phyloP scores from a whole-genome alignment of 495 filamentous ascomycete species.

The Aspergillus ellipticus region DNA sequence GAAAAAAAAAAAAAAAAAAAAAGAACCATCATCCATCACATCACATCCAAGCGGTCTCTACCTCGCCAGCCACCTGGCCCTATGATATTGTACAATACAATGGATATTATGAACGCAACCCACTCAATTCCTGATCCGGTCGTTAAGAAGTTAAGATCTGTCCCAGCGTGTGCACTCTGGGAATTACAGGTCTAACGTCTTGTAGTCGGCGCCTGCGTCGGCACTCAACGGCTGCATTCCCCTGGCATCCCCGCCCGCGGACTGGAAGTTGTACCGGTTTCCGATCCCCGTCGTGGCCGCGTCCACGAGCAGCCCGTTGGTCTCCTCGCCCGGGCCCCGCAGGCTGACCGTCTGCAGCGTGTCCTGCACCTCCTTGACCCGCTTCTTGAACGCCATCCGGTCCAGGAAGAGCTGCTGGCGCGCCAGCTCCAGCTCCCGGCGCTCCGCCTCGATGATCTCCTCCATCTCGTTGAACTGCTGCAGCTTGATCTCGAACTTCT shows the following conservation, averaged over 20 bases:
- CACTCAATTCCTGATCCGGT: constrained; percentile 1
- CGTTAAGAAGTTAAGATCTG: not conserved
- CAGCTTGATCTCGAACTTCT: constrained; percentile 80
- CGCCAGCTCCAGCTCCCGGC: constrained; percentile 84
- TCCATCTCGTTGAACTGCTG: constrained; percentile 97
- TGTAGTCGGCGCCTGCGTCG: constrained; percentile 51
- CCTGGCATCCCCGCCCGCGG: constrained; percentile 35
- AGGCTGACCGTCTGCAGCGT: constrained; percentile 59
- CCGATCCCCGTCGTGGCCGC: constrained; percentile 42
- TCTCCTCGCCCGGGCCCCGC: constrained; percentile 52
- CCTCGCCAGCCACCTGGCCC: not conserved
- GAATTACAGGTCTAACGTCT: constrained; percentile 44
- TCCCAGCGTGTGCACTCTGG: not conserved
- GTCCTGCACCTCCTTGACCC: constrained; percentile 78
- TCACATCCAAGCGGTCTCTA: constrained; percentile 2
- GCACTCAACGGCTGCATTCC: constrained; percentile 63
- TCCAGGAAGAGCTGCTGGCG: constrained; percentile 92
- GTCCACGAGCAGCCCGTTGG: constrained; percentile 49
- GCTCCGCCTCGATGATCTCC: constrained; percentile 81
- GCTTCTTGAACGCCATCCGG: constrained; percentile 81
- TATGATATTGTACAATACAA: constrained; percentile 26
- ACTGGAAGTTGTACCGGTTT: constrained; percentile 61
- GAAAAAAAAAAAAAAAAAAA: constrained; percentile 14
- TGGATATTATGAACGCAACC: constrained; percentile 19
- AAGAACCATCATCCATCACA: constrained; percentile 8